Conservation (phyloP, 176 grass and related monocot genomes). For the Raddia distichophylla region DNA sequence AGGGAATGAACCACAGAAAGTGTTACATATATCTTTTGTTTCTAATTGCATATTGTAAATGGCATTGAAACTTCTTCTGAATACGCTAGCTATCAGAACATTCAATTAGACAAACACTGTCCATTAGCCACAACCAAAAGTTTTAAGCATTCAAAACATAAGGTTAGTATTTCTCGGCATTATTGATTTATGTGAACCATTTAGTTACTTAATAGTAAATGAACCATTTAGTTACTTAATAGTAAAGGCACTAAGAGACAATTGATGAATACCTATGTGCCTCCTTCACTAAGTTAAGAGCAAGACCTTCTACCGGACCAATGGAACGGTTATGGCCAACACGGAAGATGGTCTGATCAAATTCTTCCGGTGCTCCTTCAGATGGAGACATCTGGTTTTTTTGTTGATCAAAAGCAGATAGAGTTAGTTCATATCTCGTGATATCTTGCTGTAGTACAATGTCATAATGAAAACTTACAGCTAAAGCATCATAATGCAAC, state of each 20-base stretch:
- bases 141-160: neutral
- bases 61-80: neutral
- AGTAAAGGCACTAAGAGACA: neutral
- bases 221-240: slow-evolving; percentile 7
- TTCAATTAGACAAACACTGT: neutral
- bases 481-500: slow-evolving; percentile 93
- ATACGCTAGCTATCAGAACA: neutral
- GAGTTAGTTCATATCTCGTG: neutral
- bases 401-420: slow-evolving; percentile 13
- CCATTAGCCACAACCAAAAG: neutral
- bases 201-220: neutral
- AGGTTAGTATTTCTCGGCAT: neutral
- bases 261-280: slow-evolving; percentile 59
- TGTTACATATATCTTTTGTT: neutral
- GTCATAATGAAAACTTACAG: slow-evolving; percentile 63
- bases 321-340: slow-evolving; percentile 64
- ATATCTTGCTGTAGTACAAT: slow-evolving; percentile 19
- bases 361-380: slow-evolving; percentile 92
- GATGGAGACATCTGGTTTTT: slow-evolving; percentile 75
- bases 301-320: slow-evolving; percentile 72
- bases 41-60: neutral
- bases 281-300: slow-evolving; percentile 82
- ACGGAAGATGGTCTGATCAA: slow-evolving; percentile 91
- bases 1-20: neutral
- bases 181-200: neutral